phyloP scores from a whole-genome alignment of 345 rosid species.

The Hibiscus mutabilis region DNA sequence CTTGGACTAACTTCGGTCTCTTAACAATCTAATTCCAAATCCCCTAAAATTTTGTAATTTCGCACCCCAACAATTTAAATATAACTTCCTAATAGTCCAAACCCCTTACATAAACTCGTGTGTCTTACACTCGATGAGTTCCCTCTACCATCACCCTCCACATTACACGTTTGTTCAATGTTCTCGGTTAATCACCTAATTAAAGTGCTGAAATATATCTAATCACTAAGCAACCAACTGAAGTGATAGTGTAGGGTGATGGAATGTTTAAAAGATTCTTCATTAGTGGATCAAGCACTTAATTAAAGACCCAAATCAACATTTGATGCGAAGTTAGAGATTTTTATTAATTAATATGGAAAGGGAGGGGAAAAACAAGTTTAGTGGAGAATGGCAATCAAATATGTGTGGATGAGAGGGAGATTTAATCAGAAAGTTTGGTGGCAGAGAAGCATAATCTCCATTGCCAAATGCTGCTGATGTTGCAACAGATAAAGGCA shows the following conservation, averaged over 20 bases:
- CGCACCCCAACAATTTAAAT: no score
- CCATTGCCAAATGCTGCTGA: constrained; percentile 28
- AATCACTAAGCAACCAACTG: not conserved
- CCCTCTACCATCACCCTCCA: no score
- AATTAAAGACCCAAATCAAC: not conserved
- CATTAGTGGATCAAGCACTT: not conserved
- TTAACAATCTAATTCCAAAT: no score
- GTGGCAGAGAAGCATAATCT: constrained; percentile 25
- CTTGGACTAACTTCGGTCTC: no score
- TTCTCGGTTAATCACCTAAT: not conserved
- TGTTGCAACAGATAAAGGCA: constrained; percentile 56
- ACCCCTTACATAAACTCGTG: no score
- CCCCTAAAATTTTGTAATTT: no score
- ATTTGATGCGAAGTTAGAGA: not conserved
- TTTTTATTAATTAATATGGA: not conserved
- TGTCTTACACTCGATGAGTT: no score
- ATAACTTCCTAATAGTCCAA: no score
- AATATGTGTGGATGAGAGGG: constrained; percentile 45
- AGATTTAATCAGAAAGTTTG: constrained; percentile 82
- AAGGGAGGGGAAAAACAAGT: constrained; percentile 16
- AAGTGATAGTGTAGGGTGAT: not conserved
- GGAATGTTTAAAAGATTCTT: not conserved
- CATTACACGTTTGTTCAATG: no score
- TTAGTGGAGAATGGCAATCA: constrained; percentile 21
- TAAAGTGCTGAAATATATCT: not conserved